Percentiles rank a stretch among this genome's conserved stretches.
phyloP scores from a whole-genome alignment of 208 protist species.

The Ichthyophonus hoferi region DNA sequence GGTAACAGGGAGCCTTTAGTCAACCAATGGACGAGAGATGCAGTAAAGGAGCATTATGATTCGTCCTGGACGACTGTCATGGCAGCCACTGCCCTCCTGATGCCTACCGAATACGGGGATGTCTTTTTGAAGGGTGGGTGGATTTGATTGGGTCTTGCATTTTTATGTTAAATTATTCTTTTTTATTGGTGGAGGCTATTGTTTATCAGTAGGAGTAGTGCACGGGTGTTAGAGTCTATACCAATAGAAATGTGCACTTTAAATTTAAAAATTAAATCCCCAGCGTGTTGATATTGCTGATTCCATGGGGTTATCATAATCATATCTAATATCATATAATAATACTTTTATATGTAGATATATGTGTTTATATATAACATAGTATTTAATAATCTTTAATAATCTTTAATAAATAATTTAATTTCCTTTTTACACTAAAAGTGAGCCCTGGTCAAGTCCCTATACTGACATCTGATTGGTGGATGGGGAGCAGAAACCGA shows the following conservation, averaged over 20 bases:
- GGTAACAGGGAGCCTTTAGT: not conserved
- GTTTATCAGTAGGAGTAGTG: not conserved
- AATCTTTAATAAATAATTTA: no score
- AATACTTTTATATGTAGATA: no score
- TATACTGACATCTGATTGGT: no score
- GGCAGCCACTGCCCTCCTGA: constrained; percentile 5
- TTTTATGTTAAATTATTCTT: not conserved
- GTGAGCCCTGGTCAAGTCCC: no score
- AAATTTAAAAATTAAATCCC: not conserved
- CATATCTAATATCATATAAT: no score
- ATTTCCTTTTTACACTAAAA: no score
- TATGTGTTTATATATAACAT: no score
- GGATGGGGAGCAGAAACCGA: no score
- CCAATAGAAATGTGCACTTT: not conserved
- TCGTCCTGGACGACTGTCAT: not conserved
- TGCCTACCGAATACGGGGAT: constrained; percentile 10
- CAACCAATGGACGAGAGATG: constrained; percentile 8
- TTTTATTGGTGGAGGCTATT: not conserved
- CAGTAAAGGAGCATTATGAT: not conserved
- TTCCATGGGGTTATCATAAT: not conserved
- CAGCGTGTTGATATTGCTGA: not conserved
- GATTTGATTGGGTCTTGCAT: not conserved
- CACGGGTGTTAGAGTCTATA: not conserved
- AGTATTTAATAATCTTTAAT: no score
- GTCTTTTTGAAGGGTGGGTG: not conserved